These are phyloP conservation scores for Phanerochaete carnosa DNA, from an alignment of 768 basidiomycete species.

Conservation along the genomic window DNA sequence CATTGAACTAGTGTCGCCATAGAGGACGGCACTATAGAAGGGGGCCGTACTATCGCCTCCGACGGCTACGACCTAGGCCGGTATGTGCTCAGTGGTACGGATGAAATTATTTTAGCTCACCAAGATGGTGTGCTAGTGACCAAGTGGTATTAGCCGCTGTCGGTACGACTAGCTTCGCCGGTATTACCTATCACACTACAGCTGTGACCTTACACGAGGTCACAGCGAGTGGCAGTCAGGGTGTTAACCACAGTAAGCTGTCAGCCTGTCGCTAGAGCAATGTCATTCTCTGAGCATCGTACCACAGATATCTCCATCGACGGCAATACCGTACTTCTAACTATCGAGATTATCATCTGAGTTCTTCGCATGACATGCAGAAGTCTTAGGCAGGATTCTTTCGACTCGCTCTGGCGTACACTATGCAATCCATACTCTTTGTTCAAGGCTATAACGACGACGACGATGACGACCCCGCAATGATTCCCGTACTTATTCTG, in stretches of 20 bases:
- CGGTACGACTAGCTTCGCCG: conserved; percentile 36
- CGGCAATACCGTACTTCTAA: too few relatives aligned
- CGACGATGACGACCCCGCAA: too few relatives aligned
- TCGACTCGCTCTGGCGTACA: too few relatives aligned
- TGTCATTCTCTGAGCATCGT: too few relatives aligned
- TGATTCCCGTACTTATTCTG: too few relatives aligned
- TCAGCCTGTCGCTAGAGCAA: too few relatives aligned
- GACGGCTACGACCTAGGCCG: conserved; percentile 32
- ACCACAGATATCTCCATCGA: too few relatives aligned
- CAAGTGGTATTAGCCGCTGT: conserved; percentile 35
- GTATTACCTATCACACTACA: conserved; percentile 43
- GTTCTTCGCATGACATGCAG: too few relatives aligned
- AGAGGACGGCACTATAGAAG: conserved; percentile 18
- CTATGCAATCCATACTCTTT: too few relatives aligned
- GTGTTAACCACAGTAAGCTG: conserved; percentile 48
- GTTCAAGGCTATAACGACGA: too few relatives aligned
- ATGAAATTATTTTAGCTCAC: background rate
- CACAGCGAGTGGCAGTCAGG: conserved; percentile 43
- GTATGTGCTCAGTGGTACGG: conserved; percentile 17
- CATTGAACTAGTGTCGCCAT: conserved; percentile 20
- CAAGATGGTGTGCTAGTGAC: conserved; percentile 26
- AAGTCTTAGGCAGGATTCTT: too few relatives aligned
- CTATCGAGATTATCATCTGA: too few relatives aligned
- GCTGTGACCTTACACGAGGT: conserved; percentile 45
- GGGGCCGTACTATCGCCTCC: conserved; percentile 23